Conservation (phyloP, 2,329 filamentous ascomycete species). For the Remersonia thermophila region DNA sequence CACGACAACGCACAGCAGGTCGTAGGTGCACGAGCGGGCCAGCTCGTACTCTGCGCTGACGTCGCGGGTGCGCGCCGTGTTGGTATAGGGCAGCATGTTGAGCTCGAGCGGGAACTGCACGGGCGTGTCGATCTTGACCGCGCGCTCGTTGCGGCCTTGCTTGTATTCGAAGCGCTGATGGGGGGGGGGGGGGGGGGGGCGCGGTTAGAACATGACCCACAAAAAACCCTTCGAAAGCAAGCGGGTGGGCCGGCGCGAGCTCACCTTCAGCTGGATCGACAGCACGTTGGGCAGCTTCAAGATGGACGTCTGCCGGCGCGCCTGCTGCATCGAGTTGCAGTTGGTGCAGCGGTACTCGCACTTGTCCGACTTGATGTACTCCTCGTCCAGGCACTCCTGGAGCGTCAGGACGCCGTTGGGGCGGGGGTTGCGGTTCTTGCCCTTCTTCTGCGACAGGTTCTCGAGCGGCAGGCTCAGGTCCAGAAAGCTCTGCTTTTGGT, state of each 20-base stretch:
- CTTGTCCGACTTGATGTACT: constrained; percentile 78
- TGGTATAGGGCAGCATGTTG: constrained; percentile 85
- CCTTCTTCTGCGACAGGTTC: constrained; percentile 53
- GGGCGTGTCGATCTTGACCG: constrained; percentile 77
- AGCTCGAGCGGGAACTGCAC: constrained; percentile 78
- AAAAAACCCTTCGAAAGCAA: no score
- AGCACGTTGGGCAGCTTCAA: constrained; percentile 78
- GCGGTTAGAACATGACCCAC: no score
- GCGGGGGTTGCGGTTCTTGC: constrained; percentile 38
- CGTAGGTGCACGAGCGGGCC: constrained; percentile 62
- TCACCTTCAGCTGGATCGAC: constrained; percentile 82
- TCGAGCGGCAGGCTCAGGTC: constrained; percentile 85
- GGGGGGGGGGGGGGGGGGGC: constrained; percentile 8
- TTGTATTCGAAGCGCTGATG: constrained; percentile 61
- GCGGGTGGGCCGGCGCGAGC: no score
- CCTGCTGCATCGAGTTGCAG: constrained; percentile 66
- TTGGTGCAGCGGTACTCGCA: constrained; percentile 80
- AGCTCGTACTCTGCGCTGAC: constrained; percentile 40
- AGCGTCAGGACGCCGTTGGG: constrained; percentile 41
- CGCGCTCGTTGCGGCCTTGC: constrained; percentile 53
- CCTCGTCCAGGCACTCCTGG: constrained; percentile 65
- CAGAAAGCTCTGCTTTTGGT: constrained; percentile 77
- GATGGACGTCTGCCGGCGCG: constrained; percentile 72
- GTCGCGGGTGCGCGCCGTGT: constrained; percentile 43
- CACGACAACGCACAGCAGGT: constrained; percentile 79